Base-by-base conservation (phyloP, 2,329 filamentous ascomycete genomes). In the Calonectria multiphialidica region DNA sequence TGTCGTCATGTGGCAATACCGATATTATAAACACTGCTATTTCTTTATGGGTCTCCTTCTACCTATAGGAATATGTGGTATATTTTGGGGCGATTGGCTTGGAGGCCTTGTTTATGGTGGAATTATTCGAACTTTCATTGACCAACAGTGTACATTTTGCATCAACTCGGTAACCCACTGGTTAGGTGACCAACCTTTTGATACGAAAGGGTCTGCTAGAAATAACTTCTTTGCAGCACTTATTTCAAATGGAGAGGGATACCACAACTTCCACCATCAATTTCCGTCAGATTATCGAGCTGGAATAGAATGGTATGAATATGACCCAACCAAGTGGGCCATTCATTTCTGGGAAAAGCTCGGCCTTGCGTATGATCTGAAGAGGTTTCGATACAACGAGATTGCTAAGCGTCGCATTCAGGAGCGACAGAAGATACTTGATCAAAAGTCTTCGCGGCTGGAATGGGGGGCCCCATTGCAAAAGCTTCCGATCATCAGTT, bases 251-350 rank as follows among this genome's bases (percentile, higher is more conserved):
- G 95, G 95, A 63, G 95, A 95, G 86, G 95, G 95, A 44, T 97
- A 97, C 87, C 95, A 97, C 90, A 97, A 97, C 90, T 97, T 97
- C 90, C 95, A 97, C 86, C 95, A 97, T 89, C 94, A 97, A 84
- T 97, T 97, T 86, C 95, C 95, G 68, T 96, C 94, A 16, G 95
- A 97, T 84, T 97, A 97, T 90, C 94, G 95, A 82, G 97, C 97
- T 83, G 95, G 94, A 73, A 96, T 97, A 78, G 89, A 95, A 85
- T 97, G 95, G 94, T 93, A 92, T 87, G 94, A 97, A 81, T 97
- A 97, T 81, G 95, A 97, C 84, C 95, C 95, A 59, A 97, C 95
- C 83, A 97, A 97, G 88, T 97, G 94, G 94, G 89, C 87, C 82
- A 97, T 97, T 87, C 94, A 92, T 91, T 80, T 88, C 70, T 96